These are phyloP conservation scores for Boletus smithii DNA, from an alignment of 1,284 basidiomycete genomes.

Conservation along the genomic window DNA sequence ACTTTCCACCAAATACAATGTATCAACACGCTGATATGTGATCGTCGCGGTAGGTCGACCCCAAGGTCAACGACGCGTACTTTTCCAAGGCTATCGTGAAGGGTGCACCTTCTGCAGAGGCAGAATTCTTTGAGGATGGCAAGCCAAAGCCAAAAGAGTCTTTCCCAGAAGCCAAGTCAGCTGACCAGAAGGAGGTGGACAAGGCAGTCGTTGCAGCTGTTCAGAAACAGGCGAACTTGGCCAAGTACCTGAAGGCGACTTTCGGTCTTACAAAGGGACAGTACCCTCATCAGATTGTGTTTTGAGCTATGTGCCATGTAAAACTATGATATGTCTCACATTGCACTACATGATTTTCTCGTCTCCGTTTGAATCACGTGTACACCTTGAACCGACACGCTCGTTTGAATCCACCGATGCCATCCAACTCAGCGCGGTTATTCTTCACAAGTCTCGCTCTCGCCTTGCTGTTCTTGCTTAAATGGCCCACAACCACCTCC, in stretches of 20 bases:
- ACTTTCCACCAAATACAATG: slow-evolving; percentile 7
- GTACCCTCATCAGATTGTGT: slow-evolving; percentile 84
- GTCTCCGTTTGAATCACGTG: slow-evolving; percentile 18
- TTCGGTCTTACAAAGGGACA: slow-evolving; percentile 97
- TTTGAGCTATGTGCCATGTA: slow-evolving; percentile 51
- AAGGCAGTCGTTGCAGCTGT: slow-evolving; percentile 80
- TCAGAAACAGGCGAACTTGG: slow-evolving; percentile 90
- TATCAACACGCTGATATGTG: slow-evolving; percentile 9
- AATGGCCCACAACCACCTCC: slow-evolving; percentile 22
- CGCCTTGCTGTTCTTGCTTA: slow-evolving; percentile 13
- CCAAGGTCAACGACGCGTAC: slow-evolving; percentile 94
- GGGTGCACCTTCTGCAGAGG: slow-evolving; percentile 78
- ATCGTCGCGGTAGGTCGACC: slow-evolving; percentile 56
- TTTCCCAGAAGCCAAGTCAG: slow-evolving; percentile 85
- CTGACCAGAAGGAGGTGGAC: slow-evolving; percentile 94
- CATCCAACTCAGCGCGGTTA: slow-evolving; percentile 4
- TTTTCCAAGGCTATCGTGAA: slow-evolving; percentile 83
- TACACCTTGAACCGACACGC: not conserved
- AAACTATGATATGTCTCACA: slow-evolving; percentile 15
- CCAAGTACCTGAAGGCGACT: slow-evolving; percentile 91
- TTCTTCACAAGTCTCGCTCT: slow-evolving; percentile 17
- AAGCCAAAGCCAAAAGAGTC: slow-evolving; percentile 91
- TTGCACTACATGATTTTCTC: too few species aligned
- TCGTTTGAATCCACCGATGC: slow-evolving; percentile 14
- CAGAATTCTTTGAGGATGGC: slow-evolving; percentile 94